Evolutionary conservation across 2,329 filamentous ascomycete species (phyloP).

Genomic region (Ophiocordyceps australis): DNA sequence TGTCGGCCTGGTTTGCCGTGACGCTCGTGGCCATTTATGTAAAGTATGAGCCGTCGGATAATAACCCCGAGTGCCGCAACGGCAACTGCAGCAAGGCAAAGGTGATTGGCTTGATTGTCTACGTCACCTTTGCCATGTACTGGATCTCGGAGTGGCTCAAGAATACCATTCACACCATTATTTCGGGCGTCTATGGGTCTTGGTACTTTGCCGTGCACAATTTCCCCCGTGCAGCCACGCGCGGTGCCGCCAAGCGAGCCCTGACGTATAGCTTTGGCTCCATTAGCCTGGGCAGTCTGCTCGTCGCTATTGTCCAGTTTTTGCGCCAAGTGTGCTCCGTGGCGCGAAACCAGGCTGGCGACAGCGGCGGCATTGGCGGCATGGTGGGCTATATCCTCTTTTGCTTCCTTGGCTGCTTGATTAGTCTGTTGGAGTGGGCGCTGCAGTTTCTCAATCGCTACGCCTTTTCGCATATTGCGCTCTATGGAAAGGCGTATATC

Average conservation of each 20-base stretch:
- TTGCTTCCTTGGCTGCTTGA: slow-evolving; percentile 60
- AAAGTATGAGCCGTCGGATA: slow-evolving; percentile 50
- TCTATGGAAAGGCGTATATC: slow-evolving; percentile 83
- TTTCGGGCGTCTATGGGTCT: slow-evolving; percentile 75
- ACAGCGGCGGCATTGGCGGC: slow-evolving; percentile 59
- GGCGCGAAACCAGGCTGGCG: slow-evolving; percentile 40
- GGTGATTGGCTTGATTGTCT: slow-evolving; percentile 71
- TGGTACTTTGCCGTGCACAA: slow-evolving; percentile 72
- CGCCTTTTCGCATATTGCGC: slow-evolving; percentile 79
- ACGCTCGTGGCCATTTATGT: slow-evolving; percentile 78
- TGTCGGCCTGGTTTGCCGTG: slow-evolving; percentile 72
- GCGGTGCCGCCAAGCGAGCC: slow-evolving; percentile 64
- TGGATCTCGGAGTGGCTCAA: slow-evolving; percentile 92
- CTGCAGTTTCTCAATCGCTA: slow-evolving; percentile 83
- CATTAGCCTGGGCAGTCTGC: slow-evolving; percentile 68
- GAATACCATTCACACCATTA: slow-evolving; percentile 77
- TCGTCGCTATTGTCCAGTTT: slow-evolving; percentile 77
- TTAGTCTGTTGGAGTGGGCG: slow-evolving; percentile 67
- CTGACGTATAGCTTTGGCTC: slow-evolving; percentile 87
- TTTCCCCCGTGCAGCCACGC: slow-evolving; percentile 61
- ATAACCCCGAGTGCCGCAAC: slow-evolving; percentile 29
- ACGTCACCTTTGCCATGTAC: slow-evolving; percentile 80
- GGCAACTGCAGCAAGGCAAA: slow-evolving; percentile 53
- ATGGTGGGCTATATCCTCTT: slow-evolving; percentile 47
- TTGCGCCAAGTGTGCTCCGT: slow-evolving; percentile 67